A percentile compares a stretch with the other conserved stretches of the same genome.
Evolutionary conservation across 352 stramenopile species (phyloP).

Genomic region (Blastocystis sp.): DNA sequence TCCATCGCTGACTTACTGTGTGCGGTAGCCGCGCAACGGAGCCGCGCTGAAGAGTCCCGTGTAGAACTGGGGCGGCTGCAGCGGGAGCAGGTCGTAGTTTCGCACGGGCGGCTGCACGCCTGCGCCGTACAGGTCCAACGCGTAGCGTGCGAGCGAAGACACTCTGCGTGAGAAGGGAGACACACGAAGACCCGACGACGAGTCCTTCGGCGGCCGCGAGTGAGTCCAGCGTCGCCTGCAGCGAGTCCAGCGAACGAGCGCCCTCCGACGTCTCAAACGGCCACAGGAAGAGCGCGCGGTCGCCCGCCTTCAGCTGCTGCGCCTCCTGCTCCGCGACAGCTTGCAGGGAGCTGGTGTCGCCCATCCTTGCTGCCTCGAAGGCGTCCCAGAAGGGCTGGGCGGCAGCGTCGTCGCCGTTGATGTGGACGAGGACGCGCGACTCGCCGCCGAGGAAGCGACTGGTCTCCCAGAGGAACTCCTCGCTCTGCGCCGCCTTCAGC

Average conservation of each 20-base stretch:
- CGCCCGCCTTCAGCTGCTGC: background rate
- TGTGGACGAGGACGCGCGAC: conserved; percentile 18
- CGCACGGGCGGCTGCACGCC: background rate
- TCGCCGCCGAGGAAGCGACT: background rate
- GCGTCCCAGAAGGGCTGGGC: background rate
- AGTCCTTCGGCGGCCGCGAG: background rate
- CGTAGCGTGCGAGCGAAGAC: background rate
- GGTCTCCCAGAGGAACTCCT: conserved; percentile 36
- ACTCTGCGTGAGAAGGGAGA: background rate
- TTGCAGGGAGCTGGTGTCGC: background rate
- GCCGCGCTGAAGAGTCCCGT: background rate
- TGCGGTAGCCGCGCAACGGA: background rate
- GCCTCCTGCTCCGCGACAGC: background rate
- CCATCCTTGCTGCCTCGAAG: background rate
- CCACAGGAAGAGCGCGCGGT: conserved; percentile 5
- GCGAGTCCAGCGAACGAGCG: background rate
- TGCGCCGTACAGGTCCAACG: background rate
- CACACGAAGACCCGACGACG: background rate
- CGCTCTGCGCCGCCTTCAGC: background rate
- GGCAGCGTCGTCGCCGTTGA: background rate
- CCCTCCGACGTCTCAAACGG: background rate
- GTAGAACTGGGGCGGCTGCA: background rate
- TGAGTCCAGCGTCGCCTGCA: background rate
- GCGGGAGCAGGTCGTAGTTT: background rate
- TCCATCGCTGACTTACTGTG: background rate